Base-by-base conservation (phyloP, 1,284 basidiomycete genomes). In the Cryptococcus neoformans region DNA sequence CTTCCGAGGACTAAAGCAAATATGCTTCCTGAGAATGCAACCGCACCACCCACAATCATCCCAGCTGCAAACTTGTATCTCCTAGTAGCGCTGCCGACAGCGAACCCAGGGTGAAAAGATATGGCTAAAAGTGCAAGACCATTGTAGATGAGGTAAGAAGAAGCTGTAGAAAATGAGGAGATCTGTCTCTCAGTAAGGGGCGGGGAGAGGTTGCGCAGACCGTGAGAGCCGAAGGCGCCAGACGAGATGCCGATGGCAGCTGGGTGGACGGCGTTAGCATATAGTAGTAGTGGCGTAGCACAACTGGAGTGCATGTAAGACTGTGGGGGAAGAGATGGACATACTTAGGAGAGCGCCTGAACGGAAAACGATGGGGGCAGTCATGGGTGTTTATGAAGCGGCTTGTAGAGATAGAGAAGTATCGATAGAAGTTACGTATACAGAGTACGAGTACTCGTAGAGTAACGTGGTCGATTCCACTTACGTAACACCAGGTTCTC, bases 1-100 rank as follows among this genome's bases (percentile, higher is more conserved):
- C 80, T 76, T 56, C 81, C 80, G 44, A 88, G 72, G 16, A 88
- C 83, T 44, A 90, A 78, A 0, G 79, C 79, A 67, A 87, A 82
- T 65, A 92, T 88, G 57, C 83, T 85, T 1, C 85, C 84, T 14
- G 87, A 89, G 74, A 92, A 92, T 4, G 88, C 54, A 2, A 82
- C 57, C 0, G 83, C 81, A 1, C 90, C 89, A 11, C 82, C 80
- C 55, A 90, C 85, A 3, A 79, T 74, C 61, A 87, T 84, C 2
- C 85, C 85, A 3, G 85, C 85, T n/a, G 88, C 87, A 65, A 87
- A 85, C 44, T 81, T 79, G 69, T 88, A 85, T 2, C 57, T 58
- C 17, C 58, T 57, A 9, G 37, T 47, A 37, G 49, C 49, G 39
- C 16, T 38, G 21, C 49, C 51, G 12, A 45, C 41, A n/a, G 40